A percentile compares a stretch with the other conserved stretches of the same genome.
Conservation (phyloP, 345 rosid genomes). For the Noccaea caerulescens region DNA sequence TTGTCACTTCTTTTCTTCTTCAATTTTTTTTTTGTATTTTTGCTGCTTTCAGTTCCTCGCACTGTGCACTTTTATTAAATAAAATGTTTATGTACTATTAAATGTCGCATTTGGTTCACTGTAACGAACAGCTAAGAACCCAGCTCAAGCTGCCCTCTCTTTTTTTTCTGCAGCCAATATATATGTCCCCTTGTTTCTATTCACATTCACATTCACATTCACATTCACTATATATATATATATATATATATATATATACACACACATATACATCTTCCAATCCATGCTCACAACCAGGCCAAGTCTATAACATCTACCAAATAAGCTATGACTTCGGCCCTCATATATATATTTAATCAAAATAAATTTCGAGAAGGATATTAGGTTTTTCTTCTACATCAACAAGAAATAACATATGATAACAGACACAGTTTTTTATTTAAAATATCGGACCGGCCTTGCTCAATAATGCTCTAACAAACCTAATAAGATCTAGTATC, state of each 20-base stretch:
- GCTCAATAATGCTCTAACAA: neutral
- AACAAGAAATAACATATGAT: too few relatives aligned
- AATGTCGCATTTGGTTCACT: constrained; percentile 40
- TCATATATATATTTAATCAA: too few relatives aligned
- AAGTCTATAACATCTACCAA: too few relatives aligned
- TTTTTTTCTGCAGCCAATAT: constrained; percentile 36
- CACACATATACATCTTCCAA: neutral
- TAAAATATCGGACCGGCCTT: too few relatives aligned
- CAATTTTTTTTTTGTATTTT: constrained; percentile 15
- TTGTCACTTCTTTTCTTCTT: neutral
- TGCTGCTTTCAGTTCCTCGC: constrained; percentile 11
- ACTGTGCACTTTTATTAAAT: neutral
- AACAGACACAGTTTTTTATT: too few relatives aligned
- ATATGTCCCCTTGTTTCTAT: constrained; percentile 37
- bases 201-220: constrained; percentile 28
- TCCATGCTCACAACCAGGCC: neutral
- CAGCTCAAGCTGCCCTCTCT: constrained; percentile 36
- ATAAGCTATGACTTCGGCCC: too few relatives aligned
- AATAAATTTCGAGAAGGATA: too few relatives aligned
- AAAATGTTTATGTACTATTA: constrained; percentile 13
- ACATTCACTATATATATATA: constrained; percentile 3
- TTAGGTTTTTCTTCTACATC: too few relatives aligned
- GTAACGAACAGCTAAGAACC: constrained; percentile 38
- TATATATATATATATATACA: too few relatives aligned
- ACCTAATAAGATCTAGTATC: neutral